Evolutionary conservation across 495 filamentous ascomycete genomes (phyloP), one percentile per base, ranked within the genome.

Genomic region (Podospora comata): DNA sequence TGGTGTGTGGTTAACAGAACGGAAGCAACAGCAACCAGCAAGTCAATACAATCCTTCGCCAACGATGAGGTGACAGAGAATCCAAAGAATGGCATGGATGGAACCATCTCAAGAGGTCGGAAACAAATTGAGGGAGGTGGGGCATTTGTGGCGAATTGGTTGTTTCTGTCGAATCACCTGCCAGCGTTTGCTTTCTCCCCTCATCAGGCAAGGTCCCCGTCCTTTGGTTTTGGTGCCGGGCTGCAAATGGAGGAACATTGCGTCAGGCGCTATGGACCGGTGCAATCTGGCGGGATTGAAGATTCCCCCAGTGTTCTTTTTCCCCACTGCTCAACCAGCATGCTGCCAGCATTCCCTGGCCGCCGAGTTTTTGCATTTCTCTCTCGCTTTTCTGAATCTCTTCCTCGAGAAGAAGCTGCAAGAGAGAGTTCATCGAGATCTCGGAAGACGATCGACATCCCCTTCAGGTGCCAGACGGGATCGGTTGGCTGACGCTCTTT

Each of bases 91-190:
- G 30, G 4, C 30, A 32, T 32, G 26, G 58, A 56, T 67, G 59
- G 62, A 64, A 65, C 68, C 53, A 67, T 28, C 65, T 69, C 58
- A 16, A n/a, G 61, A 71, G 58, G 54, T 65, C 60, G 66, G 23
- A 67, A 67, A 23, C 23, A 58, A 71, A 39, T 62, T 64, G 60
- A 44, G 62, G 58, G 66, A 26, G 58, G 71, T 71, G 73, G 75
- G 65, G 39, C 65, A 27, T 16, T 16, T 48, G 73, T 76, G 75
- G 73, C 75, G 69, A 74, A 62, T 62, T 59, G 30, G 48, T 56
- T 65, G 20, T n/a, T 18, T 39, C 63, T 34, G 61, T 65, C 73
- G 71, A 76, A 76, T 76, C 71, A 75, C 5, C n/a, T 58, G 55
- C 23, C 55, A 58, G 13, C n/a, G 19, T 26, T 26, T 19, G n/a